Conservation (phyloP, 2,329 filamentous ascomycete species). For the Cladosporium phlei region DNA sequence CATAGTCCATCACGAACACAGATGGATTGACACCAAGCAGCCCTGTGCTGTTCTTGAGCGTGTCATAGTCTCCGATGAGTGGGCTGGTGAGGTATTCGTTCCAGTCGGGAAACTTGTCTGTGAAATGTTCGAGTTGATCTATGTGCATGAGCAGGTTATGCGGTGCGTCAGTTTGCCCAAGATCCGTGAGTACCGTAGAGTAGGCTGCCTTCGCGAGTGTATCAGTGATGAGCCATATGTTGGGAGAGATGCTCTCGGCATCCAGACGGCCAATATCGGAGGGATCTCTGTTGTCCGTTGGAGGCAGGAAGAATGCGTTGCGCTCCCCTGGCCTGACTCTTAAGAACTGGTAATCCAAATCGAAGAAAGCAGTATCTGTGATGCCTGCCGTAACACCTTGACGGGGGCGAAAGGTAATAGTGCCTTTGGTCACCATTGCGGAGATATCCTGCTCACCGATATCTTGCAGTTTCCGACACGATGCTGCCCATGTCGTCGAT, state of each 20-base stretch:
- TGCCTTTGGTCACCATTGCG: neutral
- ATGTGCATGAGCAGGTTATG: conserved; percentile 16
- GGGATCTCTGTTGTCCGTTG: neutral
- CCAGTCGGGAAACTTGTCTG: conserved; percentile 16
- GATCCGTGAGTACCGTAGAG: conserved; percentile 17
- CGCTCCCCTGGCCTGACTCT: neutral
- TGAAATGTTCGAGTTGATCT: conserved; percentile 15
- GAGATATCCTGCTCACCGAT: conserved; percentile 12
- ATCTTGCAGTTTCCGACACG: conserved; percentile 4
- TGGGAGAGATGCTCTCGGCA: conserved; percentile 2
- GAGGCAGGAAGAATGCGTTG: neutral
- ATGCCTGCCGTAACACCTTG: conserved; percentile 1
- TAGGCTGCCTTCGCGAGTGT: conserved; percentile 17
- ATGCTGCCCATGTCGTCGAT: conserved; percentile 15
- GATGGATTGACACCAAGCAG: conserved; percentile 15
- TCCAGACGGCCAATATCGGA: neutral
- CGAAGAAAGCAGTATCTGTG: conserved; percentile 14
- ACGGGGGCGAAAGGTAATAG: neutral
- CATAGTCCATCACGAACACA: conserved; percentile 14
- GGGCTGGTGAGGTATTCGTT: conserved; percentile 10
- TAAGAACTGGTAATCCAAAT: conserved; percentile 6
- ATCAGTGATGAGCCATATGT: conserved; percentile 16
- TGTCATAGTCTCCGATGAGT: neutral
- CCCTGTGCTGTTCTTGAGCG: neutral
- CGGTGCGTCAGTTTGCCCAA: conserved; percentile 10